These are phyloP conservation scores for Brassica cretica DNA, from an alignment of 345 rosid genomes.

Conservation along the genomic window DNA sequence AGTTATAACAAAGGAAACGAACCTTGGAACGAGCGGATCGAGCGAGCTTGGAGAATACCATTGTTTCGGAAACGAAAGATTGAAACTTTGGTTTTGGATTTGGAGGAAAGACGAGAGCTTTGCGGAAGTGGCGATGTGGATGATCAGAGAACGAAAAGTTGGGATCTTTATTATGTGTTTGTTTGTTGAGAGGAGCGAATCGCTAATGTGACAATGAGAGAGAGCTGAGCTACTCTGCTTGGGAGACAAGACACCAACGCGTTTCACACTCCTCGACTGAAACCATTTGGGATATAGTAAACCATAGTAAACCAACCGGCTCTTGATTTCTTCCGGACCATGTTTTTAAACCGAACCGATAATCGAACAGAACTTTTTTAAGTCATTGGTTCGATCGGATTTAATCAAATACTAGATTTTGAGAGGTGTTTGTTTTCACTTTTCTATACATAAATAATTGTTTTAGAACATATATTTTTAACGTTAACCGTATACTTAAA, in stretches of 20 bases:
- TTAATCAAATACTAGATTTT: no score
- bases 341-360: no score
- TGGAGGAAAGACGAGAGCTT: neutral
- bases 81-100: slow-evolving; percentile 16
- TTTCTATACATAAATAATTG: no score
- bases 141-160: neutral
- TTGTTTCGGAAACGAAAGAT: slow-evolving; percentile 25
- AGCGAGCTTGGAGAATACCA: slow-evolving; percentile 65
- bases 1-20: slow-evolving; percentile 11
- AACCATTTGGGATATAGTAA: no score
- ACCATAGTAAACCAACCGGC: no score
- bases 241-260: slow-evolving; percentile 36
- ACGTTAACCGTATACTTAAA: no score
- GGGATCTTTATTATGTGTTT: slow-evolving; percentile 1
- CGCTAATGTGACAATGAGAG: neutral
- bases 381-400: no score
- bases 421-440: no score
- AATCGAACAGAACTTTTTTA: no score
- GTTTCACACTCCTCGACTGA: slow-evolving; percentile 13
- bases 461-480: no score
- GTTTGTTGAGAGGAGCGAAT: neutral
- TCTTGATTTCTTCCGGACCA: no score
- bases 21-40: slow-evolving; percentile 63
- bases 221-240: slow-evolving; percentile 6
- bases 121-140: slow-evolving; percentile 6